Percentiles rank a stretch among this genome's conserved stretches.
Conservation (phyloP, 768 basidiomycete species). For the Mrakia blollopis region DNA sequence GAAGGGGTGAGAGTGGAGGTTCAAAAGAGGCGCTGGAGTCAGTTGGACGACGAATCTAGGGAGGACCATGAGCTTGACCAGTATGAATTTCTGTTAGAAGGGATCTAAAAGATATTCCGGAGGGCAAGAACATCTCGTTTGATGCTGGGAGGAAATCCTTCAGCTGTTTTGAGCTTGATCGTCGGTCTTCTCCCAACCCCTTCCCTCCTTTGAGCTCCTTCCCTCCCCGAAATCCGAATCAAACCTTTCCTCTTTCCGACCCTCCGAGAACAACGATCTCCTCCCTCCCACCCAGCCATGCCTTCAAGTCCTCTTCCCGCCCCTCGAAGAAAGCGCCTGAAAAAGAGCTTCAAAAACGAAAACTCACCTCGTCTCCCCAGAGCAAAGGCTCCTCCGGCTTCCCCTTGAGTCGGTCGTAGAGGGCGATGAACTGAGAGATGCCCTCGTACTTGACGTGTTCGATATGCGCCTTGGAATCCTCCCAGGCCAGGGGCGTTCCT, state of each 20-base stretch:
- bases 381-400: constrained; percentile 83
- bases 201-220: background rate
- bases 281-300: background rate
- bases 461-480: constrained; percentile 76
- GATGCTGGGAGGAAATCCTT: no score
- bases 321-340: no score
- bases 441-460: constrained; percentile 89
- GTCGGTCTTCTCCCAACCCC: background rate
- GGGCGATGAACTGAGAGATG: constrained; percentile 88
- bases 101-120: no score
- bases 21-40: background rate
- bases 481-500: constrained; percentile 89
- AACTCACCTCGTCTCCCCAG: constrained; percentile 93
- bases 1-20: background rate
- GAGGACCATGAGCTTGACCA: background rate
- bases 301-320: constrained; percentile 1
- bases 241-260: no score
- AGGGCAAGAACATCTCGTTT: background rate
- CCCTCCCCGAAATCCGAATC: background rate
- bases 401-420: constrained; percentile 88
- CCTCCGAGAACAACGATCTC: background rate
- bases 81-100: no score
- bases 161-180: no score
- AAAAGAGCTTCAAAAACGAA: background rate
- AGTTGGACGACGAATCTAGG: background rate